phyloP scores from a whole-genome alignment of 2,329 filamentous ascomycete genomes.

The Rutstroemia sp. region DNA sequence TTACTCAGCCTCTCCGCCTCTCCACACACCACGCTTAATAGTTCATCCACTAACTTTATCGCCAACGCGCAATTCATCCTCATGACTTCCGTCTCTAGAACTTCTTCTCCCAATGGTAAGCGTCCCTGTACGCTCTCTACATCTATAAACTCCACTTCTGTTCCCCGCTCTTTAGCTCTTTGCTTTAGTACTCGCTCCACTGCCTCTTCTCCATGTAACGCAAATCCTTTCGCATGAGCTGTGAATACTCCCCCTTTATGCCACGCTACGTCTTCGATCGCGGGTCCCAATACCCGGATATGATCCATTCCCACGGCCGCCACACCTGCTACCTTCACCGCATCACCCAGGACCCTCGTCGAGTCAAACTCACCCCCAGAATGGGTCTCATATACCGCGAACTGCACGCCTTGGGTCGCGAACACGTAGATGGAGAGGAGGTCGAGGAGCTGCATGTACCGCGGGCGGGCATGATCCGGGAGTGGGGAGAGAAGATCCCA shows the following conservation, averaged over 20 bases:
- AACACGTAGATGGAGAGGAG: constrained; percentile 61
- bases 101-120: too few relatives aligned
- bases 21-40: neutral
- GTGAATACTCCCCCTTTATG: constrained; percentile 68
- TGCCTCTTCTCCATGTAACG: constrained; percentile 41
- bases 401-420: constrained; percentile 52
- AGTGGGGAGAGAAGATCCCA: constrained; percentile 33
- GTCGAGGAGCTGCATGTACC: constrained; percentile 52
- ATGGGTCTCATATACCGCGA: constrained; percentile 58
- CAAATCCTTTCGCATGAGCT: constrained; percentile 50
- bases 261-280: constrained; percentile 60
- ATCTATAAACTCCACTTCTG: constrained; percentile 27
- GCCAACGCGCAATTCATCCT: too few relatives aligned
- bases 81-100: too few relatives aligned
- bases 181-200: constrained; percentile 38
- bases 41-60: too few relatives aligned
- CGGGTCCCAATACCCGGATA: constrained; percentile 51
- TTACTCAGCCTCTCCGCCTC: neutral
- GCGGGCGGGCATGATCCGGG: constrained; percentile 41
- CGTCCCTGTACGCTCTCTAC: too few relatives aligned
- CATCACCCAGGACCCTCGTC: constrained; percentile 54
- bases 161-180: constrained; percentile 42
- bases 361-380: constrained; percentile 61
- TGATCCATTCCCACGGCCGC: constrained; percentile 62
- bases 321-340: constrained; percentile 47